Evolutionary conservation across 805 yeast genomes (phyloP), one percentile per base, ranked within the genome.

Genomic region (Teunomyces gatunensis): DNA sequence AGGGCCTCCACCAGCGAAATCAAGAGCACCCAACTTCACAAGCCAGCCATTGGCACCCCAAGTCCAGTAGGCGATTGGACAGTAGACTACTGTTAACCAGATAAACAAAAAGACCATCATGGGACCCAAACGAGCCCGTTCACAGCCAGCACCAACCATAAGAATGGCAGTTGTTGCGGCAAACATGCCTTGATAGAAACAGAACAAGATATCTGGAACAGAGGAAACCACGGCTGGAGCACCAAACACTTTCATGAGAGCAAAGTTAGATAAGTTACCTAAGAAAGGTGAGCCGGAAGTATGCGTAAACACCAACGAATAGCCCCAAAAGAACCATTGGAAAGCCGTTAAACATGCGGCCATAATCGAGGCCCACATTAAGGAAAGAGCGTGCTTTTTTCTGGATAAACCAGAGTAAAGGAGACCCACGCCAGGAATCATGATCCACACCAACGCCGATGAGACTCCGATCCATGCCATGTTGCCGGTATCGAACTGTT

Each of bases 241-340:
- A 54, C 96, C 97, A 25, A 91, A 79, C 18, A 87, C 95, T 50
- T 85, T 74, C 77, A 77, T 86, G 60, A 92, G 76, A 53, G 90
- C 84, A 64, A 92, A 89, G 69, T 88, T 85, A 58, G 79, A 79
- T 64, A 92, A 74, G 51, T 89, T 80, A 47, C 99, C 99, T 55
- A 89, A 75, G 68, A 90, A 87, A 15, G 73, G 77, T 11, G 88
- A 78, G 34, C 68, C 65, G 41, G 81, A 79, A 48, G 76, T 71
- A 63, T 85, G 88, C 21, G 92, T 77, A 65, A 92, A 92, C 15
- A 89, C 85, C 48, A 94, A 77, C 11, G 97, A 88, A 69, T 87
- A 92, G 53, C 98, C 99, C 97, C 97, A 90, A 75, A 90, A 91
- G 70, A 90, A 94, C 98, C 99, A 92, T 68, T 94, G 97, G 80